Evolutionary conservation across 106 monocot genomes (phyloP).

Genomic region (Apostasia shenzhenica): DNA sequence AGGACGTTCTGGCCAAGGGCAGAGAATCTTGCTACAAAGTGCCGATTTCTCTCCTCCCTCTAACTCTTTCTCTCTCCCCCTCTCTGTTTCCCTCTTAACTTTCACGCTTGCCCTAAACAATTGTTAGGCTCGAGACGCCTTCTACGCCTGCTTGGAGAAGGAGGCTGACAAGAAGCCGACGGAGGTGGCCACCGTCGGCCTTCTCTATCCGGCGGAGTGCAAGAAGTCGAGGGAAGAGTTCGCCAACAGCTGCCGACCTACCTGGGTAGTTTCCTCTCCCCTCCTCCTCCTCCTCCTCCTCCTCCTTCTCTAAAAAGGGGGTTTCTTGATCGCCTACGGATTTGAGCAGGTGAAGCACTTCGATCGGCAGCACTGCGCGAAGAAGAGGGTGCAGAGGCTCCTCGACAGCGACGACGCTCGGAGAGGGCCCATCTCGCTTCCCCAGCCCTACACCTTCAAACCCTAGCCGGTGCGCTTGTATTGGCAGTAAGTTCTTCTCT

Average conservation of each 20-base stretch:
- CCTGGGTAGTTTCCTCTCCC: conserved; percentile 48
- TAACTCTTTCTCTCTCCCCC: not conserved
- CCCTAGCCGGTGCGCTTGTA: conserved; percentile 10
- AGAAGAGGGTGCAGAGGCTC: conserved; percentile 72
- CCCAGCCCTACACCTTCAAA: conserved; percentile 75
- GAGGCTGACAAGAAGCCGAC: conserved; percentile 67
- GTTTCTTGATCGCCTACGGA: not conserved
- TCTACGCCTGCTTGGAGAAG: conserved; percentile 81
- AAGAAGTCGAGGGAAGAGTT: conserved; percentile 50
- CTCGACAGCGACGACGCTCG: conserved; percentile 56
- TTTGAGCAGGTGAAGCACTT: conserved; percentile 88
- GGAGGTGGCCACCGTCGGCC: conserved; percentile 78
- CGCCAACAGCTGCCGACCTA: conserved; percentile 64
- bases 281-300: not conserved
- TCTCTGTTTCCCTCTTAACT: not conserved
- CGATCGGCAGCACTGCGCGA: conserved; percentile 78
- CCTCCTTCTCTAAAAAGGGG: too few relatives aligned
- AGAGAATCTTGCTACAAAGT: conserved; percentile 76
- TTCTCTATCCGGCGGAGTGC: conserved; percentile 79
- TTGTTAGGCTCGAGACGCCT: conserved; percentile 65
- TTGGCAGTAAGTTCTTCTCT: not conserved
- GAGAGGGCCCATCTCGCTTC: conserved; percentile 82
- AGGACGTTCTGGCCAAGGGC: conserved; percentile 75
- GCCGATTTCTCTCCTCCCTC: not conserved
- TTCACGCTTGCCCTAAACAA: not conserved